Conservation (phyloP, 805 yeast species). For the Hanseniaspora thailandica region DNA sequence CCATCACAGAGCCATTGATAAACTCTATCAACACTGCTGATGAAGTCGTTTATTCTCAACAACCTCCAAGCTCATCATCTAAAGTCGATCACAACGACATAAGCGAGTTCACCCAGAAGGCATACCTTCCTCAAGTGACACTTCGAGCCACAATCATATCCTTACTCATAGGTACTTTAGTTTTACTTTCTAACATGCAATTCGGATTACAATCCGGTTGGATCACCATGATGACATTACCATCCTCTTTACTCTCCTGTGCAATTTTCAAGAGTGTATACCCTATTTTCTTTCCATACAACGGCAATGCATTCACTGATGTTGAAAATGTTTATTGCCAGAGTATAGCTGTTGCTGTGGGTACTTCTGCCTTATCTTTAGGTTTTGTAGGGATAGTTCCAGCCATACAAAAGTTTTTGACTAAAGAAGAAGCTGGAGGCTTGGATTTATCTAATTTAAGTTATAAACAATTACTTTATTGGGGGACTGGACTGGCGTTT, state of each 20-base stretch:
- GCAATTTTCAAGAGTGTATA: slow-evolving; percentile 58
- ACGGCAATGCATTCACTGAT: slow-evolving; percentile 50
- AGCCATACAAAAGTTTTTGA: slow-evolving; percentile 80
- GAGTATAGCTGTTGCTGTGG: slow-evolving; percentile 90
- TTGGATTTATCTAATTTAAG: slow-evolving; percentile 28
- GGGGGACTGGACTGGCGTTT: slow-evolving; percentile 82
- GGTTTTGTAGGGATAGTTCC: slow-evolving; percentile 94
- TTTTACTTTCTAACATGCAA: slow-evolving; percentile 81
- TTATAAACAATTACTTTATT: slow-evolving; percentile 48
- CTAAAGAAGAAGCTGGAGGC: slow-evolving; percentile 62
- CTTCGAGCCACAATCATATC: slow-evolving; percentile 66
- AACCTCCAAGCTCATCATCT: background rate
- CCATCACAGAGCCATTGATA: background rate
- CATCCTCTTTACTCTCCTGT: slow-evolving; percentile 80
- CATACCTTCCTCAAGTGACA: slow-evolving; percentile 54
- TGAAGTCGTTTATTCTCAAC: background rate
- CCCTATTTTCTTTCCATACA: slow-evolving; percentile 20
- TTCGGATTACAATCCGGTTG: slow-evolving; percentile 96
- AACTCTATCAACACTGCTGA: background rate
- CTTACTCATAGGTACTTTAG: slow-evolving; percentile 71
- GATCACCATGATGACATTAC: slow-evolving; percentile 98
- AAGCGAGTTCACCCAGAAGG: slow-evolving; percentile 36
- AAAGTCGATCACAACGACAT: background rate
- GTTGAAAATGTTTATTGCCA: slow-evolving; percentile 92
- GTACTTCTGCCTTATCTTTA: slow-evolving; percentile 92